These are phyloP conservation scores for Daldinia sp. DNA, from an alignment of 2,329 filamentous ascomycete genomes.

Conservation along the genomic window DNA sequence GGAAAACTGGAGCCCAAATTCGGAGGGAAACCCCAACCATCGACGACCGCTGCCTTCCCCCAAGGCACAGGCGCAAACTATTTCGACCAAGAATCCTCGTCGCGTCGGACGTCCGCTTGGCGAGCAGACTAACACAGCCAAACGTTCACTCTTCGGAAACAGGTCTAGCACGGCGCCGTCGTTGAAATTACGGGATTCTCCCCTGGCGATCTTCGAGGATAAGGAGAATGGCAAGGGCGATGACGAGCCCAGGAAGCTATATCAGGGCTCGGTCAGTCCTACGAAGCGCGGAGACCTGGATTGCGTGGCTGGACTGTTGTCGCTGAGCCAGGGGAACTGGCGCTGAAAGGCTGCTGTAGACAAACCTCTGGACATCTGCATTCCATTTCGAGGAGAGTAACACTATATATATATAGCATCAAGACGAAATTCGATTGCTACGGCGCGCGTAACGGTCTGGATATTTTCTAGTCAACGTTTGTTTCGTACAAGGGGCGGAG, in stretches of 20 bases:
- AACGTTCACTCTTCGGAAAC: constrained; percentile 49
- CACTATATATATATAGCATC: too few species aligned
- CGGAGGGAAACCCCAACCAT: constrained; percentile 56
- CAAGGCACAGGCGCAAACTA: constrained; percentile 13
- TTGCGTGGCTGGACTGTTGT: constrained; percentile 88
- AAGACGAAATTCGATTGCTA: background rate
- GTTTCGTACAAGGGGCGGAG: background rate
- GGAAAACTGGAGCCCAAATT: constrained; percentile 83
- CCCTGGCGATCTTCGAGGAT: constrained; percentile 67
- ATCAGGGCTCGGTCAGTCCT: constrained; percentile 63
- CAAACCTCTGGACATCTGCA: background rate
- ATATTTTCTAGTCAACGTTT: background rate
- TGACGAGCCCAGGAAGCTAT: constrained; percentile 52
- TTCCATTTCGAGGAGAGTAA: background rate
- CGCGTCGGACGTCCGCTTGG: constrained; percentile 58
- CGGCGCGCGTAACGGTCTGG: background rate
- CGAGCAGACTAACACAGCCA: constrained; percentile 54
- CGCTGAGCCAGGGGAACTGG: constrained; percentile 94
- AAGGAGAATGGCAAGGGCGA: constrained; percentile 45
- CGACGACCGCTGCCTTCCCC: constrained; percentile 55
- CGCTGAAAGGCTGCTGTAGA: constrained; percentile 58
- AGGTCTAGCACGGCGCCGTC: constrained; percentile 58
- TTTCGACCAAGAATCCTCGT: constrained; percentile 51
- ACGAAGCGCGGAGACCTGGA: constrained; percentile 86
- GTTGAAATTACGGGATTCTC: constrained; percentile 45